Percentiles rank a stretch among this genome's conserved stretches.
These are phyloP conservation scores for Trichophyton schoenleinii DNA, from an alignment of 2,329 filamentous ascomycete species.

Conservation along the genomic window DNA sequence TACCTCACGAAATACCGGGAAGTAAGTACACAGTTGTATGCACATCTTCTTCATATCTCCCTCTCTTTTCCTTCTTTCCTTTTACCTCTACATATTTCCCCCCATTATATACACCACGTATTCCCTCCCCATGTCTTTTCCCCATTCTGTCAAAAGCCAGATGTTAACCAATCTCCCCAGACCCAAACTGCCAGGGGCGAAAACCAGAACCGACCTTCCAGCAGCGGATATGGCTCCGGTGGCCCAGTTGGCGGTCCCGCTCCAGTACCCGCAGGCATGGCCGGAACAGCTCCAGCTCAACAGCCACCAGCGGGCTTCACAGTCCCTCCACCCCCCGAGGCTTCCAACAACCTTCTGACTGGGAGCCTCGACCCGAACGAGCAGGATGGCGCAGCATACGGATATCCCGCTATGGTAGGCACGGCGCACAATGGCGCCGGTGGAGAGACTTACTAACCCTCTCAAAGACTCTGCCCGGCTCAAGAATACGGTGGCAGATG, in stretches of 20 bases:
- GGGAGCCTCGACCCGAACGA: conserved; percentile 34
- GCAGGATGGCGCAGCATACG: conserved; percentile 33
- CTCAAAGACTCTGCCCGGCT: conserved; percentile 14
- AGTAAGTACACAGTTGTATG: conserved; percentile 48
- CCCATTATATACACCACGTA: conserved; percentile 16
- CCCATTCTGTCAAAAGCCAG: conserved; percentile 25
- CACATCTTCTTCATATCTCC: neutral
- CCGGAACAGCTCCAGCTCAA: conserved; percentile 18
- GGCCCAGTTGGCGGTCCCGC: conserved; percentile 22
- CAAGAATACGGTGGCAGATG: conserved; percentile 8
- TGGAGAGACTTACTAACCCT: conserved; percentile 32
- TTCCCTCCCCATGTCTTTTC: conserved; percentile 5
- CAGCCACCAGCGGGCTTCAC: conserved; percentile 24
- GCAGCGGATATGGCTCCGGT: conserved; percentile 35
- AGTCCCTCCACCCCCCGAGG: conserved; percentile 31
- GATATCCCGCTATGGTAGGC: conserved; percentile 36
- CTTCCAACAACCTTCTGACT: conserved; percentile 33
- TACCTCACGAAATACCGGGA: conserved; percentile 96
- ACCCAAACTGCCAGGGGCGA: conserved; percentile 65
- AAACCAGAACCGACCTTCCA: conserved; percentile 46
- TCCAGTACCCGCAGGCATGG: conserved; percentile 5
- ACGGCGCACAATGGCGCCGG: conserved; percentile 37
- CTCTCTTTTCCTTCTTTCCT: neutral
- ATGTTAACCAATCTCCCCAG: conserved; percentile 46
- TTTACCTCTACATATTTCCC: neutral